These are phyloP conservation scores for Echinochloa phyllopogon DNA, from an alignment of 176 grass and related monocot genomes.

Conservation along the genomic window DNA sequence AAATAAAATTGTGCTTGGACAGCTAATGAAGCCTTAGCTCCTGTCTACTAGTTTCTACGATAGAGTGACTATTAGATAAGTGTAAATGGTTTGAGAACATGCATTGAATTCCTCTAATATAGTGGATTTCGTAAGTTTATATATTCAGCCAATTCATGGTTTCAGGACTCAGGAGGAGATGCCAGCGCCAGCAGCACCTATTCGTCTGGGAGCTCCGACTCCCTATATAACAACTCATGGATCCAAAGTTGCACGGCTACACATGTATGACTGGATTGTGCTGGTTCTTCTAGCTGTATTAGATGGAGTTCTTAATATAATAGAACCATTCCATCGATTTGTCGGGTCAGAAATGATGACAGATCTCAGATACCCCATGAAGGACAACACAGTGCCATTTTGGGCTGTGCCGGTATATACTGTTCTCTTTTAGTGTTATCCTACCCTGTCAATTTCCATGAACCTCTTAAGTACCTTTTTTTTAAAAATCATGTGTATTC, in stretches of 20 bases:
- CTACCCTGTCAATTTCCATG: slow-evolving; percentile 27
- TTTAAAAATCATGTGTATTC: slow-evolving; percentile 37
- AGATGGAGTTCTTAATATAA: slow-evolving; percentile 73
- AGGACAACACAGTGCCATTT: slow-evolving; percentile 80
- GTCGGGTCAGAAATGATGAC: slow-evolving; percentile 78
- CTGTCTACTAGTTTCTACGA: not conserved
- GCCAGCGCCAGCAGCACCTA: slow-evolving; percentile 37
- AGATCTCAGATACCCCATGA: slow-evolving; percentile 82
- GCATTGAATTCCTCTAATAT: not conserved
- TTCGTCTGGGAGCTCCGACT: slow-evolving; percentile 38
- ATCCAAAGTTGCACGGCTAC: slow-evolving; percentile 56
- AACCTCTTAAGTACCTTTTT: slow-evolving; percentile 22
- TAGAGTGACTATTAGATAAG: not conserved
- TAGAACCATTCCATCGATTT: slow-evolving; percentile 89
- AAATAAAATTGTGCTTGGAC: not conserved
- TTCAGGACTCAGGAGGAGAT: slow-evolving; percentile 31
- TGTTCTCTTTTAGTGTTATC: slow-evolving; percentile 13
- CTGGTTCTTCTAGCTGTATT: slow-evolving; percentile 58
- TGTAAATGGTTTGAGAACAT: not conserved
- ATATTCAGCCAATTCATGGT: not conserved
- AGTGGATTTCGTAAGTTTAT: not conserved
- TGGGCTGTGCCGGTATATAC: slow-evolving; percentile 79
- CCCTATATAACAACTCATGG: slow-evolving; percentile 63
- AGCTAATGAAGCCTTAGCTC: slow-evolving; percentile 2
- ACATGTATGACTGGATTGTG: slow-evolving; percentile 80